Evolutionary conservation across 2,329 filamentous ascomycete species (phyloP).

Genomic region (Fonsecaea monophora): DNA sequence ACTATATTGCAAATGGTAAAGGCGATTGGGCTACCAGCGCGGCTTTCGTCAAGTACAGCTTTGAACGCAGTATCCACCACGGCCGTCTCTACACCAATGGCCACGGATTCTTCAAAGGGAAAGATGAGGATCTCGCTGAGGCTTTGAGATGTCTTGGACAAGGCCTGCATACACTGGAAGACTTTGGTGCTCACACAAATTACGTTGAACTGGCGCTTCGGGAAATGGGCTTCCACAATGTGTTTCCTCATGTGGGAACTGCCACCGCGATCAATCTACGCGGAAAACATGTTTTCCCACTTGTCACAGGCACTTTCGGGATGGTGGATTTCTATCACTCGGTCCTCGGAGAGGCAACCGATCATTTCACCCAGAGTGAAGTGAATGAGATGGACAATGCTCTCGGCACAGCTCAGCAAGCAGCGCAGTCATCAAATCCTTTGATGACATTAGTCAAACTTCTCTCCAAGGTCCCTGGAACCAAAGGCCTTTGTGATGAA

Average conservation of each 20-base stretch:
- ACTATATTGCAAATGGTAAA: constrained; percentile 92
- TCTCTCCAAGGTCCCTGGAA: constrained; percentile 77
- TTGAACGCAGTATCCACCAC: constrained; percentile 76
- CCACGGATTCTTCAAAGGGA: constrained; percentile 63
- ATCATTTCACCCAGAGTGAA: constrained; percentile 85
- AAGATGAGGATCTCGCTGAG: constrained; percentile 79
- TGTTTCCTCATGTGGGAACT: constrained; percentile 77
- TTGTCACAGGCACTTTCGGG: constrained; percentile 76
- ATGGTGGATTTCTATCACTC: constrained; percentile 85
- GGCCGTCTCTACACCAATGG: constrained; percentile 76
- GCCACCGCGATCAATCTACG: constrained; percentile 69
- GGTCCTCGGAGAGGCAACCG: constrained; percentile 75
- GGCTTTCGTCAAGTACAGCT: constrained; percentile 79
- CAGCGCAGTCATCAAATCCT: constrained; percentile 51
- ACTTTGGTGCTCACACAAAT: constrained; percentile 80
- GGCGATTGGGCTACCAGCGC: constrained; percentile 89
- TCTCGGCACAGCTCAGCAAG: constrained; percentile 70
- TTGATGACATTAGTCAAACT: constrained; percentile 72
- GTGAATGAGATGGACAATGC: constrained; percentile 80
- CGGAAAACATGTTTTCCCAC: constrained; percentile 72
- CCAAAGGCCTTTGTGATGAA: constrained; percentile 69
- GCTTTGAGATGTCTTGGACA: constrained; percentile 78
- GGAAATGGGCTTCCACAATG: constrained; percentile 71
- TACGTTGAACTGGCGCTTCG: constrained; percentile 79
- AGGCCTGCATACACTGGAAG: constrained; percentile 79